Evolutionary conservation across 108 stramenopile species (phyloP), one percentile per base, ranked within the genome.

Genomic region (Skeletonema grethae): DNA sequence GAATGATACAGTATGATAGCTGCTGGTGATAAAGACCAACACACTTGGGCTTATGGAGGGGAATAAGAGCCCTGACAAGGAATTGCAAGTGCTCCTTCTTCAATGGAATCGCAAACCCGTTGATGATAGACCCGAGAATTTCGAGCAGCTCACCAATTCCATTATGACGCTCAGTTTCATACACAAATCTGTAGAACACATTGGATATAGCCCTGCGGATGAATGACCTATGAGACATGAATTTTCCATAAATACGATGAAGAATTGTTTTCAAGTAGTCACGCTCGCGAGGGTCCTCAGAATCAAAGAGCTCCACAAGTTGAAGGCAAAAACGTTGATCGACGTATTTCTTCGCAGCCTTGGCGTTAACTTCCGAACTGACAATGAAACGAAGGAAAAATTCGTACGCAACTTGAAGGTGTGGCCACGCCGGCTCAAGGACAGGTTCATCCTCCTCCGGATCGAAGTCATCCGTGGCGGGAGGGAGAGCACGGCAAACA

Each of bases 391-490:
- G 90, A 35, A 99, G 85, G 70, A 99, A 97, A 77, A 99, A 98
- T 79, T 99, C 99, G 82, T 99, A 99, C 5, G 98, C 99, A 41
- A 99, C 96, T 79, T 98, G 97, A 46, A 99, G 78, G 72, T 99
- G 99, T 10, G 99, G 99, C 99, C 99, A 99, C 1, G 96, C 87
- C 5, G 94, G 90, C 76, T 99, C 99, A 55, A 99, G 77, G 13
- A 95, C 93, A 11, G 99, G 99, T 73, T 99, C 99, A 67, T 99
- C 99, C 77, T 99, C 99, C 72, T 99, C 99, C 4, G 98, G 98
- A 71, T 99, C 99, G 73, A 97, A 99, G 86, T 99, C 98, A 34
- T 98, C 97, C 5, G 95, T 97, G 5, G 92, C 95, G 3, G 98
- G 98, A 5, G 99, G 99, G 29, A 99, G 84, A 0, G 97, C 91